These are phyloP conservation scores for Trichoderma polysporum DNA, from an alignment of 2,329 filamentous ascomycete genomes.

Conservation along the genomic window DNA sequence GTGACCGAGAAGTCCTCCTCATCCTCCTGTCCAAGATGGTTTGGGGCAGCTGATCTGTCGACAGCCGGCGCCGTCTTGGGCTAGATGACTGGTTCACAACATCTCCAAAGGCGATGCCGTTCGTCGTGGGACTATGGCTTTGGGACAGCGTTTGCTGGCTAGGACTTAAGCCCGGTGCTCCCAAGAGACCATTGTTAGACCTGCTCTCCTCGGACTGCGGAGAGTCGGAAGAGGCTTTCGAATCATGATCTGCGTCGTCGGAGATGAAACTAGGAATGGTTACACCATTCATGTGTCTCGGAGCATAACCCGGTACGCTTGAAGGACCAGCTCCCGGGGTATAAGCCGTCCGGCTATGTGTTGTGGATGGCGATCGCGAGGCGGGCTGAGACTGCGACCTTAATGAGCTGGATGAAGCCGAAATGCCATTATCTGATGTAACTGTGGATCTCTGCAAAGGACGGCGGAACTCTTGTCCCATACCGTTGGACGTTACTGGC, in stretches of 20 bases:
- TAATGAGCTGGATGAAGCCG: conserved; percentile 53
- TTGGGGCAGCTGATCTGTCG: conserved; percentile 55
- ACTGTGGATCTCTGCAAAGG: conserved; percentile 55
- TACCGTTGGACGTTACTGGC: conserved; percentile 46
- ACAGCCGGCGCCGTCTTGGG: conserved; percentile 47
- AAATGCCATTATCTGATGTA: conserved; percentile 48
- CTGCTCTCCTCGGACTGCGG: conserved; percentile 49
- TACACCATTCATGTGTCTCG: conserved; percentile 47
- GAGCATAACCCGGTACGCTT: conserved; percentile 36
- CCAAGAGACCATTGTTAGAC: conserved; percentile 29
- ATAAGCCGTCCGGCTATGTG: conserved; percentile 28
- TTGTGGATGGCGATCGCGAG: conserved; percentile 44
- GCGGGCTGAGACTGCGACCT: conserved; percentile 68
- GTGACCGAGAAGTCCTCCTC: conserved; percentile 54
- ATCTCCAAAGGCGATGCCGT: conserved; percentile 50
- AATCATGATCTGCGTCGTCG: conserved; percentile 53
- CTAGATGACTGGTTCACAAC: conserved; percentile 37
- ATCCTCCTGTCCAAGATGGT: conserved; percentile 54
- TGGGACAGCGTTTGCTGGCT: conserved; percentile 29
- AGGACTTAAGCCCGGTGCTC: conserved; percentile 28
- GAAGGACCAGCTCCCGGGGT: conserved; percentile 37
- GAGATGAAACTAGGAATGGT: conserved; percentile 56
- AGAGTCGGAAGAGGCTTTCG: conserved; percentile 43
- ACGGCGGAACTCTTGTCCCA: conserved; percentile 54
- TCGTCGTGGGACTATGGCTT: conserved; percentile 29